phyloP scores from a whole-genome alignment of 805 yeast genomes.

The Barnettozyma botsteinii region DNA sequence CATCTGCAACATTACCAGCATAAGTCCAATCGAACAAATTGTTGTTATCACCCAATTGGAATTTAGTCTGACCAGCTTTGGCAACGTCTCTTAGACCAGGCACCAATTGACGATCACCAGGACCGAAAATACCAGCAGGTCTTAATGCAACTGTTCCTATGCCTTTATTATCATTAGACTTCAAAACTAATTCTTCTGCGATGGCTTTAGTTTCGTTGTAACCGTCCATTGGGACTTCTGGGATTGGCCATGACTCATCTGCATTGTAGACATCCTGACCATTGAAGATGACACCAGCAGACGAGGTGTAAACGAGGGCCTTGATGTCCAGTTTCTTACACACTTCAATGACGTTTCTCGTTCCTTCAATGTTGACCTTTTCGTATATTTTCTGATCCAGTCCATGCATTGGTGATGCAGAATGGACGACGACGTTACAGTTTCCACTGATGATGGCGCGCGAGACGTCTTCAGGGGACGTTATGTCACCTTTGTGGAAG shows the following conservation, averaged over 20 bases:
- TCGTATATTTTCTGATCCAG: slow-evolving; percentile 73
- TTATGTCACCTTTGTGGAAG: slow-evolving; percentile 79
- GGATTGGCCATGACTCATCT: slow-evolving; percentile 92
- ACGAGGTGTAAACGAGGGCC: slow-evolving; percentile 88
- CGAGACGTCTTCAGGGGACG: slow-evolving; percentile 62
- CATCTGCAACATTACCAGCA: slow-evolving; percentile 97
- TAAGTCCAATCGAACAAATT: slow-evolving; percentile 95
- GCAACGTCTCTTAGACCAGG: slow-evolving; percentile 89
- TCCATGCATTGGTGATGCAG: slow-evolving; percentile 96
- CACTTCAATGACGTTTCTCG: slow-evolving; percentile 63
- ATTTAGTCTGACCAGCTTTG: slow-evolving; percentile 76
- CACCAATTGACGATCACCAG: slow-evolving; percentile 94
- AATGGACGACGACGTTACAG: slow-evolving; percentile 82
- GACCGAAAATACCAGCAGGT: slow-evolving; percentile 98
- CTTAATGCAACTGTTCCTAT: slow-evolving; percentile 81
- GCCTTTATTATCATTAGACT: slow-evolving; percentile 54
- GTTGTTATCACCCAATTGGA: slow-evolving; percentile 91
- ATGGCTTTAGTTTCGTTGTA: slow-evolving; percentile 91
- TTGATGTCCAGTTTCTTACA: slow-evolving; percentile 44
- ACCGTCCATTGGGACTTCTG: slow-evolving; percentile 89
- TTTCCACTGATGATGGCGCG: slow-evolving; percentile 51
- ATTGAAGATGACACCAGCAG: slow-evolving; percentile 95
- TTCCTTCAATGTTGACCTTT: slow-evolving; percentile 89
- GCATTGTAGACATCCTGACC: slow-evolving; percentile 92
- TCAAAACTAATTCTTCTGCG: slow-evolving; percentile 79